Evolutionary conservation across 75 land plant species (phyloP).

Genomic region (Larix kaempferi): DNA sequence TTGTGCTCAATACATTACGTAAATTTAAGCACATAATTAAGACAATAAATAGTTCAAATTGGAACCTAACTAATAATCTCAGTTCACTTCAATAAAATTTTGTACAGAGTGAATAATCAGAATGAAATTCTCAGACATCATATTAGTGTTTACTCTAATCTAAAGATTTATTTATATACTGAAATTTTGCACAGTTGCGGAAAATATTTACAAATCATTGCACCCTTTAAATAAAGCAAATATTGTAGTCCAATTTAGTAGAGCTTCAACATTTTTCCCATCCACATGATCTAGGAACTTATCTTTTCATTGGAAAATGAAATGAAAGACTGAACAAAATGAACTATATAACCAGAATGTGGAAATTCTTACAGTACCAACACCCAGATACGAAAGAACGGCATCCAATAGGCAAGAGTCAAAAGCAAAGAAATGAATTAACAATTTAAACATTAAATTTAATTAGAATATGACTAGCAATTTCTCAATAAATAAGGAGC

Average conservation of each 20-base stretch:
- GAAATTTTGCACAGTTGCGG: background rate
- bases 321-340: too few relatives aligned
- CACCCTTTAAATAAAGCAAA: background rate
- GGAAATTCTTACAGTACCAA: too few relatives aligned
- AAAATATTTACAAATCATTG: background rate
- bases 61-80: background rate
- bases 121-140: background rate
- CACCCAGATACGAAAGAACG: too few relatives aligned
- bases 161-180: background rate
- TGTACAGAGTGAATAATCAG: background rate
- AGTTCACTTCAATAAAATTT: background rate
- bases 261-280: background rate
- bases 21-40: too few relatives aligned
- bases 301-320: too few relatives aligned
- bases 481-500: too few relatives aligned
- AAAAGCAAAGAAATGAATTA: too few relatives aligned
- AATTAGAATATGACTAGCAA: too few relatives aligned
- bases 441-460: too few relatives aligned
- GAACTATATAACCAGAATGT: too few relatives aligned
- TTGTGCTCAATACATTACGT: too few relatives aligned
- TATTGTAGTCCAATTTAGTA: background rate
- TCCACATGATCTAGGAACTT: background rate
- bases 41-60: background rate
- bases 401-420: too few relatives aligned
- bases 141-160: background rate